These are phyloP conservation scores for Dissophora globulifera DNA, from an alignment of 192 early-diverging fungal species.

Conservation along the genomic window DNA sequence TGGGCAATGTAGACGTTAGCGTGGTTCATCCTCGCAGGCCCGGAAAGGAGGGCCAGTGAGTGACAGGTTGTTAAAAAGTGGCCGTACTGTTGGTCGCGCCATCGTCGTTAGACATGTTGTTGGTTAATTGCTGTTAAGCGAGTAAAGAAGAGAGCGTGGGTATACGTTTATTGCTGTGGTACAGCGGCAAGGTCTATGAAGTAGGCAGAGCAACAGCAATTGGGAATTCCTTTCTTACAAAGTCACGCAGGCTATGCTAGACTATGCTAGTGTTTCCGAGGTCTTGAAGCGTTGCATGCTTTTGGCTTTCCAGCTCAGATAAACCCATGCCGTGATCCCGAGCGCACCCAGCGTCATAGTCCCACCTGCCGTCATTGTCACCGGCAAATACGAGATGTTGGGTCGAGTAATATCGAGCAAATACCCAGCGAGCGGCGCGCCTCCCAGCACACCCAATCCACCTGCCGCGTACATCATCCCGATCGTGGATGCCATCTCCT, in stretches of 20 bases:
- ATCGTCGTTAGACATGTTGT: conserved; percentile 35
- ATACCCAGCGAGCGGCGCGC: conserved; percentile 52
- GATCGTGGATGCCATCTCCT: conserved; percentile 54
- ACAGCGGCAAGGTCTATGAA: no score
- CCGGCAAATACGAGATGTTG: conserved; percentile 39
- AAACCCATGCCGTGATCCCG: conserved; percentile 18
- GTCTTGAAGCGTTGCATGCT: conserved; percentile 2
- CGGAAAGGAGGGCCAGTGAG: no score
- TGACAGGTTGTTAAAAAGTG: no score
- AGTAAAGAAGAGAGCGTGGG: no score
- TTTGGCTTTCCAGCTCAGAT: conserved; percentile 8
- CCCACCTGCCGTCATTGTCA: conserved; percentile 24
- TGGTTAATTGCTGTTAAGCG: not conserved
- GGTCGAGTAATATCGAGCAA: conserved; percentile 41
- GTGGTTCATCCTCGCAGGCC: no score
- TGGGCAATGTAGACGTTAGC: no score
- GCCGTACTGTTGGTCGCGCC: conserved; percentile 43
- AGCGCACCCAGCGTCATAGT: conserved; percentile 27
- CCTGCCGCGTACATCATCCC: conserved; percentile 55
- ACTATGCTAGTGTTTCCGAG: not conserved
- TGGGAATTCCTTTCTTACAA: no score
- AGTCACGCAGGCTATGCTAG: no score
- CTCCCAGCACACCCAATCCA: conserved; percentile 56
- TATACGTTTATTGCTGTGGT: no score
- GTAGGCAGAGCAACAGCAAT: no score